Evolutionary conservation across 768 basidiomycete genomes (phyloP).

Genomic region (Flagelloscypha sp.): DNA sequence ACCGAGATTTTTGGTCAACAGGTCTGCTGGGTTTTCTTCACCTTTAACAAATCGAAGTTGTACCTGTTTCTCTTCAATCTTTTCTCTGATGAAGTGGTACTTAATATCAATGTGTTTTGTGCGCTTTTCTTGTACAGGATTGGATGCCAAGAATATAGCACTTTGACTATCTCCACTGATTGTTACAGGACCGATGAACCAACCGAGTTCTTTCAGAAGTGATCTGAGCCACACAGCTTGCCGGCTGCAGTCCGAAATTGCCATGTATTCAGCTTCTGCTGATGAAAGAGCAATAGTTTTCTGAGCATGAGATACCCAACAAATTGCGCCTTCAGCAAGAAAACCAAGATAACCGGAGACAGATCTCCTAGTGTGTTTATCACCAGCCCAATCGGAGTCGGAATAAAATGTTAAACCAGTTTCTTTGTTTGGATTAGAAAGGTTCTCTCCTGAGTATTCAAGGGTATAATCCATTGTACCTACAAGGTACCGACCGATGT

Average conservation of each 20-base stretch:
- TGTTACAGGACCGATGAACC: conserved; percentile 4
- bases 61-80: conserved; percentile 19
- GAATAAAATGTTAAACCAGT: too few relatives aligned
- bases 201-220: conserved; percentile 15
- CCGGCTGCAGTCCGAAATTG: conserved; percentile 20
- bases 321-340: conserved; percentile 18
- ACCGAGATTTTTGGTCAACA: too few relatives aligned
- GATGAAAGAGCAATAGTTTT: conserved; percentile 21
- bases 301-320: conserved; percentile 22
- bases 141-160: conserved; percentile 24
- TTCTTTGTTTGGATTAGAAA: too few relatives aligned
- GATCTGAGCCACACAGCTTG: conserved; percentile 20
- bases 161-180: conserved; percentile 28
- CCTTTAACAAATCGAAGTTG: too few relatives aligned
- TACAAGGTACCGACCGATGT: conserved; percentile 16
- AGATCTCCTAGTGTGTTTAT: neutral
- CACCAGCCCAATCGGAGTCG: conserved; percentile 1
- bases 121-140: conserved; percentile 26
- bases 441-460: too few relatives aligned
- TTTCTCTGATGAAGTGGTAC: conserved; percentile 31
- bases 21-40: too few relatives aligned
- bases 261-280: conserved; percentile 38
- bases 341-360: conserved; percentile 23
- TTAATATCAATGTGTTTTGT: conserved; percentile 36
- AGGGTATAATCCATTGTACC: conserved; percentile 10